Base-by-base conservation (phyloP, 352 stramenopile species). In the Globisporangium canariense region DNA sequence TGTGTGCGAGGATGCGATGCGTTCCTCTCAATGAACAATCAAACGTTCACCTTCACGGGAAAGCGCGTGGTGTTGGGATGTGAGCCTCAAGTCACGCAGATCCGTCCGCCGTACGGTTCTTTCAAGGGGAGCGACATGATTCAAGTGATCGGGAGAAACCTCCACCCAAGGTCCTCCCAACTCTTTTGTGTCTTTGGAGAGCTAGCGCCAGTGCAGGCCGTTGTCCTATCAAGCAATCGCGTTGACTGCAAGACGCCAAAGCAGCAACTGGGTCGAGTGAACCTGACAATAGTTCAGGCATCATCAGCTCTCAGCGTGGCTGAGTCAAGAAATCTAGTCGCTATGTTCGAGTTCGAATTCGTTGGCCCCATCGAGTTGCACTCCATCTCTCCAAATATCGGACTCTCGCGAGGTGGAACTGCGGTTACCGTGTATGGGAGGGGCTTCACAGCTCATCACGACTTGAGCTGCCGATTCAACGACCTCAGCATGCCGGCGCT, bases 21-120 rank as follows among this genome's bases (percentile, higher is more conserved):
- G 6, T 59, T 70, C 9, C n/a, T 80, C 7, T 86, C 77, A 4
- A 67, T 84, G 3, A 86, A 86, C 51, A 73, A 80, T 13, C 75
- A 82, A 28, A 66, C 63, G 1, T 82, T 74, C 60, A 32, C 25
- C 0, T 54, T 58, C 32, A 76, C 69, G 1, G 71, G 66, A 18
- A 79, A 70, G 30, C 36, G 51, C 30, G 38, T 82, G 14, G 34
- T 43, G 13, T 28, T 82, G 1, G 51, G 56, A 13, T 25, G 64
- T 8, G 4, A 62, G 30, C 51, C 59, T 32, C 49, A 60, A 51
- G 64, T 80, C 25, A 13, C 57, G 10, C 54, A 20, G 0, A 62
- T 60, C 13, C 16, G 47, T 9, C 77, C 77, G 5, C 32, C 56
- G n/a, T 73, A 71, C 52, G 69, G 58, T 2, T 81, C 74, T 4